Conservation (phyloP, 2,329 filamentous ascomycete genomes). For the Pseudogymnoascus sp. region DNA sequence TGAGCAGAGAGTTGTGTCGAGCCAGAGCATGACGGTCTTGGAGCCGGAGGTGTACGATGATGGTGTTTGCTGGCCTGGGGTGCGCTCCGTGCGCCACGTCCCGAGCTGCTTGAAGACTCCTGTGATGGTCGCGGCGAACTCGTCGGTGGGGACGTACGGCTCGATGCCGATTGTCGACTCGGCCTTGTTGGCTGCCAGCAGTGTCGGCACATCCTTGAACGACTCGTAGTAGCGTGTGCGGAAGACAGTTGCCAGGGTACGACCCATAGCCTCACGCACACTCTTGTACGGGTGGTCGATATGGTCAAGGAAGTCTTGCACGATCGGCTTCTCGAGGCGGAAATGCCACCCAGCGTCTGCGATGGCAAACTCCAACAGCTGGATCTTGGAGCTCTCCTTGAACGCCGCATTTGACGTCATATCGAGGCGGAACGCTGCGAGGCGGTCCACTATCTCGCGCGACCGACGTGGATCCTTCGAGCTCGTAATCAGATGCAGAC, state of each 20-base stretch:
- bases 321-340: constrained; percentile 76
- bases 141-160: constrained; percentile 69
- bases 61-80: constrained; percentile 82
- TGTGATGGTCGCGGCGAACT: constrained; percentile 63
- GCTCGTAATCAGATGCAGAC: constrained; percentile 80
- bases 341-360: constrained; percentile 94
- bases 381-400: constrained; percentile 96
- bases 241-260: constrained; percentile 80
- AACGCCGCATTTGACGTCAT: constrained; percentile 95
- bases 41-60: constrained; percentile 92
- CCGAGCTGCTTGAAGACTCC: constrained; percentile 74
- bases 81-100: constrained; percentile 75
- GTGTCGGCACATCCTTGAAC: constrained; percentile 65
- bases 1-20: constrained; percentile 82
- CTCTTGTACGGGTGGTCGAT: constrained; percentile 97
- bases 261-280: constrained; percentile 87
- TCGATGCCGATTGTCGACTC: constrained; percentile 75
- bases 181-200: constrained; percentile 70
- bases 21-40: constrained; percentile 92
- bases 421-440: constrained; percentile 81
- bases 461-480: constrained; percentile 81
- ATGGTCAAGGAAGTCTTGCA: constrained; percentile 81
- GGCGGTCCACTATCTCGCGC: constrained; percentile 74
- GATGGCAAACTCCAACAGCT: constrained; percentile 80
- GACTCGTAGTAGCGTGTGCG: constrained; percentile 91